Conservation (phyloP, 345 rosid genomes). For the Salix udensis region DNA sequence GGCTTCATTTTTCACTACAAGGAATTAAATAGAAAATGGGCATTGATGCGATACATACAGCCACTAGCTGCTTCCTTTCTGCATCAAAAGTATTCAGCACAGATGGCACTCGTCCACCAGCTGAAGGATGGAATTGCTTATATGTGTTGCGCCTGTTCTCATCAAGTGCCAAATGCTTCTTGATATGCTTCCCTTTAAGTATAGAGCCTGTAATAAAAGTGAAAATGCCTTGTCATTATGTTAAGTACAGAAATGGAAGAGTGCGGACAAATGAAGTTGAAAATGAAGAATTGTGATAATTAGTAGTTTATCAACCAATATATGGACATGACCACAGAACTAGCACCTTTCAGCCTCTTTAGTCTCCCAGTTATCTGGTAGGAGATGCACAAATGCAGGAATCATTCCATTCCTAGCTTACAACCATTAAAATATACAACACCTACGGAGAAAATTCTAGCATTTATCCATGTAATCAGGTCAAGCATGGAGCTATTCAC, state of each 20-base stretch:
- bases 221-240: background rate
- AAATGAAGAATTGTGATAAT: background rate
- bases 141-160: constrained; percentile 28
- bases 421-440: background rate
- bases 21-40: constrained; percentile 13
- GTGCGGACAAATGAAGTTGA: background rate
- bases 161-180: constrained; percentile 15
- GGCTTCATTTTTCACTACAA: constrained; percentile 4
- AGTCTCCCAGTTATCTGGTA: background rate
- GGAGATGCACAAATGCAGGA: background rate
- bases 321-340: background rate
- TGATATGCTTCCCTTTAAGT: constrained; percentile 18
- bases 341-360: background rate
- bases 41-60: constrained; percentile 26
- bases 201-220: constrained; percentile 14
- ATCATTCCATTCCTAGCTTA: background rate
- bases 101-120: constrained; percentile 20
- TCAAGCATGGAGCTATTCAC: background rate
- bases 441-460: background rate
- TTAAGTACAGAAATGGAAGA: background rate
- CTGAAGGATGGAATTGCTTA: constrained; percentile 9
- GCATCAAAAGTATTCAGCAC: constrained; percentile 25
- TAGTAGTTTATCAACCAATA: background rate
- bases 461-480: background rate
- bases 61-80: constrained; percentile 35